Base-by-base conservation (phyloP, 108 stramenopile species). In the Conticribra weissflogii region DNA sequence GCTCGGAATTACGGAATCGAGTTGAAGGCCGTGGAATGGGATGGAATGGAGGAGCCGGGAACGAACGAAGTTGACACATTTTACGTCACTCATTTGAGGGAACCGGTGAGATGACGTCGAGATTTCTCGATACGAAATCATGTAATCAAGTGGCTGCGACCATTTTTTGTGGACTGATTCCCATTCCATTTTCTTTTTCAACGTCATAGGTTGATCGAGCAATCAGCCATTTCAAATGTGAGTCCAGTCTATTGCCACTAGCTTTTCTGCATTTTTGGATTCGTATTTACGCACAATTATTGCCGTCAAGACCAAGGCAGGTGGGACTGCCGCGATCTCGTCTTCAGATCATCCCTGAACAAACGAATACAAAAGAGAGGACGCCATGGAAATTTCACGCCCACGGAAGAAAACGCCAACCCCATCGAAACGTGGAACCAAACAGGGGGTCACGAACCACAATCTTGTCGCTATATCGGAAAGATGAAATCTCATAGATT, bases 71-170 rank as follows among this genome's bases (percentile, higher is more conserved):
- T 57, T 2, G 49, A 64, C 33, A 67, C 74, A 21, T 68, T 75
- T 67, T 75, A 75, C 62, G 59, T 75, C 30, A 67, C 74, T 18
- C 58, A 75, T 67, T 46, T 75, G n/a, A 59, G 74, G 30, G 74
- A 75, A 31, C 74, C 74, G 21, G 73, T 74, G 63, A 66, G 64
- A 63, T 18, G 25, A 30, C 52, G 45, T 1, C 8, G 24, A 30
- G 7, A 0, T 36, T 9, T 24, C 29, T 29, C 17, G 2, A 46
- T 12, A 9, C 4, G 17, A 25, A 17, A 19, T 24, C 16, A 30
- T 58, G 8, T 21, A 15, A n/a, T 4, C 29, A 24, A 0, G 19
- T 9, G 5, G 12, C 2, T 17, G n/a, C 3, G 22, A 41, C 21
- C 2, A 63, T 45, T 45, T 2, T 1, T 23, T 5, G 22, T 17